Conservation (phyloP, 495 filamentous ascomycete species). For the Amphirosellinia nigrospora region DNA sequence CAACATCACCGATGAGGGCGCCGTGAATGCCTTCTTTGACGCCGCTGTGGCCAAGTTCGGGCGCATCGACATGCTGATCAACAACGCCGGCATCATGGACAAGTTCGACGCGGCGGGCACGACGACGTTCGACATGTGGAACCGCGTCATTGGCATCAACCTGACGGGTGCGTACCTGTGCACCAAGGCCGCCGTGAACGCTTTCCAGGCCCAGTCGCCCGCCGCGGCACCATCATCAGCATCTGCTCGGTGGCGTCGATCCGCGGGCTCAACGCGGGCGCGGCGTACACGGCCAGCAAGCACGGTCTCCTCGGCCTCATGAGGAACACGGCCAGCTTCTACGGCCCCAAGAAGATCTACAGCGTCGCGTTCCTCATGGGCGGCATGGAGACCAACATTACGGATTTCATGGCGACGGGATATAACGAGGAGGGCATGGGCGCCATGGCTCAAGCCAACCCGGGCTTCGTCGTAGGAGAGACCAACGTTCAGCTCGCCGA, state of each 20-base stretch:
- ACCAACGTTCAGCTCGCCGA: conserved; percentile 31
- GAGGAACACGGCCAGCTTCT: conserved; percentile 65
- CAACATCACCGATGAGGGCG: conserved; percentile 42
- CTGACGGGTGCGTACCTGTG: conserved; percentile 62
- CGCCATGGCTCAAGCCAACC: neutral
- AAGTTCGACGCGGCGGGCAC: conserved; percentile 60
- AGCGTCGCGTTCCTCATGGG: conserved; percentile 62
- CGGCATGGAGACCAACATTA: conserved; percentile 59
- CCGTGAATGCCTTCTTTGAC: conserved; percentile 41
- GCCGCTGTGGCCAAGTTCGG: conserved; percentile 41
- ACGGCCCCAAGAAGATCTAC: conserved; percentile 62
- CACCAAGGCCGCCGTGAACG: conserved; percentile 57
- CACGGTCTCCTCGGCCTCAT: conserved; percentile 63
- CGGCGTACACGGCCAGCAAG: conserved; percentile 62
- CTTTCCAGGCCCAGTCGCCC: conserved; percentile 23
- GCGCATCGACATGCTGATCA: conserved; percentile 54
- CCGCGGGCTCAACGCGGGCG: conserved; percentile 46
- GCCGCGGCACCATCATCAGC: conserved; percentile 51
- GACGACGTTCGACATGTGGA: conserved; percentile 56
- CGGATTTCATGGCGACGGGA: conserved; percentile 43
- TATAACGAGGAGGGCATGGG: conserved; percentile 39
- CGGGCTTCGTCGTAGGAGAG: conserved; percentile 27
- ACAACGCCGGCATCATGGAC: conserved; percentile 60
- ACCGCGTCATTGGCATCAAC: conserved; percentile 64
- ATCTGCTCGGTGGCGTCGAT: conserved; percentile 46